Evolutionary conservation across 768 basidiomycete species (phyloP).

Genomic region (Naganishia antarctica): DNA sequence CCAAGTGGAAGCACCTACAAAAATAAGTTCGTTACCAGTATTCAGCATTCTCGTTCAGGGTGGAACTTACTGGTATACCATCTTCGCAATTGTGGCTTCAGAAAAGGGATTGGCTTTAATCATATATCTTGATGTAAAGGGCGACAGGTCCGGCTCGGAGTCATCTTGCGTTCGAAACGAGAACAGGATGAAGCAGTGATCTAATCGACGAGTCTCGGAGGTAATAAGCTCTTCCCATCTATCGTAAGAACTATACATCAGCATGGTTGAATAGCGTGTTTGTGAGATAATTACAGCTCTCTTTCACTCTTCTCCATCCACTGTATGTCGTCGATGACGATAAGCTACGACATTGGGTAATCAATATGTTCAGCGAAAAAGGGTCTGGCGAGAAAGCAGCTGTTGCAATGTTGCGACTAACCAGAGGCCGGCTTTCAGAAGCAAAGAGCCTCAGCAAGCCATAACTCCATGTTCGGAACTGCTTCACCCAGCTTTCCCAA

Average conservation of each 20-base stretch:
- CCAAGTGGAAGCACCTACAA: conserved; percentile 21
- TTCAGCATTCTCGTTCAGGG: not conserved
- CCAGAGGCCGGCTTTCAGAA: conserved; percentile 27
- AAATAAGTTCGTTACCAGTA: not conserved
- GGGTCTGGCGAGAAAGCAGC: not conserved
- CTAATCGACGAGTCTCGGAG: conserved; percentile 22
- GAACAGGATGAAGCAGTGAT: conserved; percentile 33
- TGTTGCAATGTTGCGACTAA: not conserved
- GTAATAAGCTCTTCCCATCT: conserved; percentile 23
- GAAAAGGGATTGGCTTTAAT: conserved; percentile 23
- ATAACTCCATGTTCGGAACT: conserved; percentile 24
- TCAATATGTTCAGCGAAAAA: too few species aligned
- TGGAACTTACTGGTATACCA: conserved; percentile 14
- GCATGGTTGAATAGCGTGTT: not conserved
- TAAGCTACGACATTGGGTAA: too few species aligned
- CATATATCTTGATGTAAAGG: conserved; percentile 9
- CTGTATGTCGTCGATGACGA: conserved; percentile 39
- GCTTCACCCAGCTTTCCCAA: conserved; percentile 24
- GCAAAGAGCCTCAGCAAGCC: conserved; percentile 35
- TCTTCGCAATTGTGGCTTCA: not conserved
- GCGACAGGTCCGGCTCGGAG: conserved; percentile 13
- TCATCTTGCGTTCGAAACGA: conserved; percentile 31
- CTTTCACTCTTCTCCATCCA: conserved; percentile 34
- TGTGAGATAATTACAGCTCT: conserved; percentile 3
- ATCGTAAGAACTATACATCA: not conserved